Evolutionary conservation across 352 stramenopile genomes (phyloP).

Genomic region (Aphanomyces stellatus): DNA sequence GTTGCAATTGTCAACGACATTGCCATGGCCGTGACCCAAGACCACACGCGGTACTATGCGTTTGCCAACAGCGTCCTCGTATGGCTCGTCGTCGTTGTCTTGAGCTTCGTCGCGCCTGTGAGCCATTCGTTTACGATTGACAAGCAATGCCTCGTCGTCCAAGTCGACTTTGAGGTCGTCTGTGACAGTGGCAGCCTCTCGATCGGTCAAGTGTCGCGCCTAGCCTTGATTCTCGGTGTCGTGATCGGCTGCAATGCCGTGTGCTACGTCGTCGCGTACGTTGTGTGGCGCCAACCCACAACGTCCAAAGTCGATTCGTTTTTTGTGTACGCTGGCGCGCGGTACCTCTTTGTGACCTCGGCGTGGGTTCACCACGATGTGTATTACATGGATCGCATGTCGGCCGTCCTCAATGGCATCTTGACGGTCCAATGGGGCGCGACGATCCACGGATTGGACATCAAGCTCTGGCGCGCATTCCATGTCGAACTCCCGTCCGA

Average conservation of each 20-base stretch:
- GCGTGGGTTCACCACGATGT: not conserved
- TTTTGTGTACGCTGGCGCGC: not conserved
- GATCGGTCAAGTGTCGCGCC: not conserved
- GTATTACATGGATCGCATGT: too few relatives aligned
- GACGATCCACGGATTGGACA: too few relatives aligned
- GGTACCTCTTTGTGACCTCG: not conserved
- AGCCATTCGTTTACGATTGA: not conserved
- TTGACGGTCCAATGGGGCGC: too few relatives aligned
- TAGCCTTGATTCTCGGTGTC: not conserved
- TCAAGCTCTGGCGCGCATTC: too few relatives aligned
- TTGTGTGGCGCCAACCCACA: not conserved
- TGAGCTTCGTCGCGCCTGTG: not conserved
- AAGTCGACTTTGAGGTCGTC: not conserved
- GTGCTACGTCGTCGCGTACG: not conserved
- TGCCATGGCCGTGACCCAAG: not conserved
- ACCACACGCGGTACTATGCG: conserved; percentile 7
- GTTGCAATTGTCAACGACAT: not conserved
- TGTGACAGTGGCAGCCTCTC: not conserved
- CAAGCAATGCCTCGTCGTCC: not conserved
- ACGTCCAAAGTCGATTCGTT: not conserved
- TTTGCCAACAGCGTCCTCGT: not conserved
- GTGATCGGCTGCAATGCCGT: not conserved
- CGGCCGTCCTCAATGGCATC: too few relatives aligned
- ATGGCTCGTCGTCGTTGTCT: not conserved
- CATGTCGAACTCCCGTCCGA: too few relatives aligned